Evolutionary conservation across 108 stramenopile genomes (phyloP), one percentile per base, ranked within the genome.

Genomic region (Conticribra weissflogii): DNA sequence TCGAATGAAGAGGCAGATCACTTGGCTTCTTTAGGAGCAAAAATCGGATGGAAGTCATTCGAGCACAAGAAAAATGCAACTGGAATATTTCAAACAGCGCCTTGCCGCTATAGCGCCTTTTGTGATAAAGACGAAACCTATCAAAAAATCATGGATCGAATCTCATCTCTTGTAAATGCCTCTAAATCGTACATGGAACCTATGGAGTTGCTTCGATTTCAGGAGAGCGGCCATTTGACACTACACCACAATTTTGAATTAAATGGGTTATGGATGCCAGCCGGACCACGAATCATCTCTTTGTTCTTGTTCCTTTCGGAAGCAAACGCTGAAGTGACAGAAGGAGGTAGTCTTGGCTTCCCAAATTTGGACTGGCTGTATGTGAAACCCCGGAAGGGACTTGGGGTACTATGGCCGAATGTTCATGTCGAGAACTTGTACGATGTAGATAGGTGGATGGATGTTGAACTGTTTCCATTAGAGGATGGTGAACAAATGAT

Each of bases 341-440:
- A 22, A 59, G 70, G 70, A 46, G 85, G 79, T 12, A 29, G 51
- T n/a, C 23, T 81, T 54, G 85, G 85, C 32, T 83, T 85, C 56
- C 85, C 81, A 0, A 36, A 64, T 57, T 68, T 82, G 12, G 79
- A 85, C 59, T 83, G 81, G 79, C 15, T 85, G 22, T 31, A 36
- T 14, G 25, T 83, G 2, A 44, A 54, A 48, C 79, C 83, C 1
- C 57, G 59, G 29, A 63, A 53, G n/a, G 83, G 83, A 47, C 63
- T 56, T 12, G 74, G 51, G 0, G 45, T 81, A 23, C 17, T 84
- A 15, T 81, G 66, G 63, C 49, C 79, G 2, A 84, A 84, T 57
- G 82, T 79, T 14, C 50, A 46, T 21, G 54, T 59, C 29, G 55
- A 63, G 16, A 60, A 79, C 66, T 32, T 68, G 9, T 59, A 25